Evolutionary conservation across 495 filamentous ascomycete species (phyloP).

Genomic region (Articulospora tetracladia): DNA sequence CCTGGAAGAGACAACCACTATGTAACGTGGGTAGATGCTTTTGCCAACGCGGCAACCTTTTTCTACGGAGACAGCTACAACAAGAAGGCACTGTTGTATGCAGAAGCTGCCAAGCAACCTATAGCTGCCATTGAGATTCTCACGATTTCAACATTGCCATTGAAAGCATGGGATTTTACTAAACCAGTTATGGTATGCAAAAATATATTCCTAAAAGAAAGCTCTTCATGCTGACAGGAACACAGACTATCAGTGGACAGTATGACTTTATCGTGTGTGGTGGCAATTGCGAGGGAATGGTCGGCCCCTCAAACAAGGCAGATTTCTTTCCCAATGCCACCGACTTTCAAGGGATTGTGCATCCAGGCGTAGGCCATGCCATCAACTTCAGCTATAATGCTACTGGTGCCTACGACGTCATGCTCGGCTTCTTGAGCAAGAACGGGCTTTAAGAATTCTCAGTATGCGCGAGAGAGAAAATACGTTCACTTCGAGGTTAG

Average conservation of each 20-base stretch:
- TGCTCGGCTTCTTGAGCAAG: slow-evolving; percentile 4
- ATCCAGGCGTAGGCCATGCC: slow-evolving; percentile 4
- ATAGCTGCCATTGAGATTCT: slow-evolving; percentile 2
- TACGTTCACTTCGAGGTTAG: background rate
- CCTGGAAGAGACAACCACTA: slow-evolving; percentile 2
- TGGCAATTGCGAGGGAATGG: slow-evolving; percentile 4
- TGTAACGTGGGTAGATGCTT: background rate
- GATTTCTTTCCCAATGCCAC: background rate
- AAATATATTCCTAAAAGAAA: background rate
- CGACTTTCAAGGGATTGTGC: background rate
- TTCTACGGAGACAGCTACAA: background rate
- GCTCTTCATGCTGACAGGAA: background rate
- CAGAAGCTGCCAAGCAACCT: slow-evolving; percentile 1
- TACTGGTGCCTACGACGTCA: slow-evolving; percentile 8
- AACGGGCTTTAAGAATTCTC: slow-evolving; percentile 2
- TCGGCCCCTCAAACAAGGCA: background rate
- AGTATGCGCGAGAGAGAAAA: background rate
- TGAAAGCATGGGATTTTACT: background rate
- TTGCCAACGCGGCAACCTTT: background rate
- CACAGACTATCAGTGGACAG: slow-evolving; percentile 5
- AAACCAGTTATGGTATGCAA: slow-evolving; percentile 3
- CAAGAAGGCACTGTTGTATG: background rate
- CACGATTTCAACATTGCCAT: background rate
- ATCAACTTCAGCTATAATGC: slow-evolving; percentile 16
- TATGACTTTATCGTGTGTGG: slow-evolving; percentile 6